phyloP scores from a whole-genome alignment of 805 yeast genomes.

The Pichia exigua region DNA sequence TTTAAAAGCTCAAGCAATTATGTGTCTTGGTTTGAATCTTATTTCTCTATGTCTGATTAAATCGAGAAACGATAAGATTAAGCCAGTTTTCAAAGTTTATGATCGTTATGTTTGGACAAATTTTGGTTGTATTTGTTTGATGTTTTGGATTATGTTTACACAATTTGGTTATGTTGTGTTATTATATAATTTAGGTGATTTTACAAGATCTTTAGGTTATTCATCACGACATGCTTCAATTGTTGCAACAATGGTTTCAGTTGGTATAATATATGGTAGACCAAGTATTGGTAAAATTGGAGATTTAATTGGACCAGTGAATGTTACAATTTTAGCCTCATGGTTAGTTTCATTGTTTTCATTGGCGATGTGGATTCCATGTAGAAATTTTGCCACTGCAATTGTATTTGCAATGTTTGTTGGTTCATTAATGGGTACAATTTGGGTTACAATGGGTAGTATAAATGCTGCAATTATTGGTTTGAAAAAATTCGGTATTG shows the following conservation, averaged over 20 bases:
- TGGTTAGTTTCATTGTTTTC: slow-evolving; percentile 34
- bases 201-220: slow-evolving; percentile 54
- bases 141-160: slow-evolving; percentile 39
- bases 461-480: slow-evolving; percentile 48
- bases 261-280: slow-evolving; percentile 49
- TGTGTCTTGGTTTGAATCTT: slow-evolving; percentile 28
- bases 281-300: slow-evolving; percentile 46
- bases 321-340: slow-evolving; percentile 34
- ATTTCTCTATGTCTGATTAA: slow-evolving; percentile 30
- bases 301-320: slow-evolving; percentile 45
- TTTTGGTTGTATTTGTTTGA: slow-evolving; percentile 28
- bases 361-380: slow-evolving; percentile 51
- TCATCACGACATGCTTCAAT: slow-evolving; percentile 45
- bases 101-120: slow-evolving; percentile 34
- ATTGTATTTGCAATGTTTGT: slow-evolving; percentile 42
- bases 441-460: slow-evolving; percentile 50
- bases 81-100: slow-evolving; percentile 31
- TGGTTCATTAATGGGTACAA: slow-evolving; percentile 55
- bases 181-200: slow-evolving; percentile 52
- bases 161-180: slow-evolving; percentile 55
- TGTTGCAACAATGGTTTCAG: slow-evolving; percentile 52
- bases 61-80: slow-evolving; percentile 31
- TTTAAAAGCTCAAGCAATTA: slow-evolving; percentile 38
- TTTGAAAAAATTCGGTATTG: slow-evolving; percentile 41
- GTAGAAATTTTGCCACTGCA: slow-evolving; percentile 49